Evolutionary conservation across 352 stramenopile genomes (phyloP).

Genomic region (Phytophthora foliorum): DNA sequence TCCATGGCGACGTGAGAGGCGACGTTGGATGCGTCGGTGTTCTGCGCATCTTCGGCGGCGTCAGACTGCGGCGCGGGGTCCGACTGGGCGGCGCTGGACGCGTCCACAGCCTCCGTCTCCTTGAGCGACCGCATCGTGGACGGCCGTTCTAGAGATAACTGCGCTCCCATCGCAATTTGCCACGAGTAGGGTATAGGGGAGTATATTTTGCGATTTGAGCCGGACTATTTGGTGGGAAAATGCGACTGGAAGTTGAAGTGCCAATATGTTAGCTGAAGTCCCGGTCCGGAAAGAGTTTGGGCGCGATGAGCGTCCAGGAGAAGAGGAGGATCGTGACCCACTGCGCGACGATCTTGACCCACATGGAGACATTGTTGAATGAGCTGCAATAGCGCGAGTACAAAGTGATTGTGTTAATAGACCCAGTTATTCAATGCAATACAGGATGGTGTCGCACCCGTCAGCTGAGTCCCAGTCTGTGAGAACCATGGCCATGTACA

Average conservation of each 20-base stretch:
- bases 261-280: slow-evolving; percentile 77
- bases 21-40: not conserved
- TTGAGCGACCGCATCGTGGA: slow-evolving; percentile 22
- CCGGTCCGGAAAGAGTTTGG: slow-evolving; percentile 94
- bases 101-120: slow-evolving; percentile 14
- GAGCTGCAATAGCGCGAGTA: slow-evolving; percentile 16
- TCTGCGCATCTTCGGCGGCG: slow-evolving; percentile 15
- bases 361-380: slow-evolving; percentile 92
- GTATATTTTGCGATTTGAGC: slow-evolving; percentile 7
- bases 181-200: slow-evolving; percentile 1
- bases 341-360: slow-evolving; percentile 95
- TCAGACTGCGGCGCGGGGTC: not conserved
- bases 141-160: slow-evolving; percentile 31
- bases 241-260: slow-evolving; percentile 20
- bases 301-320: slow-evolving; percentile 95
- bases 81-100: slow-evolving; percentile 9
- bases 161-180: slow-evolving; percentile 27
- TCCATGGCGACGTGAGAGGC: not conserved
- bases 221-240: slow-evolving; percentile 6
- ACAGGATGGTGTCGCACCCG: slow-evolving; percentile 39
- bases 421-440: too few relatives aligned
- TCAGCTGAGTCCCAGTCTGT: slow-evolving; percentile 95
- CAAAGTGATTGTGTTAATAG: not conserved
- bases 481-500: slow-evolving; percentile 96
- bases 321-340: slow-evolving; percentile 96